Evolutionary conservation across 768 basidiomycete species (phyloP).

Genomic region (Mycena galopus): DNA sequence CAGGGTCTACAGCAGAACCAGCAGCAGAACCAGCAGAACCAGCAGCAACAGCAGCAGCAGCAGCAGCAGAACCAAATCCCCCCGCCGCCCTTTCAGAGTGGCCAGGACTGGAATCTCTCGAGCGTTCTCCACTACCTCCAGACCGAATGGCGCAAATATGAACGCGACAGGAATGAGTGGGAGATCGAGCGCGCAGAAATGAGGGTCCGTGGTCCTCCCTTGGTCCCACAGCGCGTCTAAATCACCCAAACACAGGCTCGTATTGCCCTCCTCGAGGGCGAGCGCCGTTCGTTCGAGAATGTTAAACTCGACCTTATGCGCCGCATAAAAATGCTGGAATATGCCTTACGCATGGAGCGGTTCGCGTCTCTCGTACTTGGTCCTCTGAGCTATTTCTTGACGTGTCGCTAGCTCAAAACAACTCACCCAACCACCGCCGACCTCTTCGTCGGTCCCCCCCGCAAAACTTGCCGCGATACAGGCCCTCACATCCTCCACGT

Average conservation of each 20-base stretch:
- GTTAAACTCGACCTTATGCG: conserved; percentile 95
- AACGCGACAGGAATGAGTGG: conserved; percentile 99
- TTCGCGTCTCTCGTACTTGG: conserved; percentile 54
- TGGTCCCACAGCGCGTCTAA: conserved; percentile 45
- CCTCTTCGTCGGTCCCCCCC: conserved; percentile 70
- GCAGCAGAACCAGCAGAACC: conserved; percentile 57
- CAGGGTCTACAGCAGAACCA: conserved; percentile 72
- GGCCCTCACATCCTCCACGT: conserved; percentile 59
- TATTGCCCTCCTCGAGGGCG: conserved; percentile 97
- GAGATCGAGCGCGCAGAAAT: conserved; percentile 99
- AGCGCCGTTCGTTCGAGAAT: conserved; percentile 97
- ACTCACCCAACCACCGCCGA: conserved; percentile 64
- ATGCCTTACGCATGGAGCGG: conserved; percentile 96
- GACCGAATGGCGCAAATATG: conserved; percentile 97
- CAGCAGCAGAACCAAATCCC: conserved; percentile 62
- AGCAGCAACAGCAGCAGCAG: conserved; percentile 68
- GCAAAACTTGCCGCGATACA: conserved; percentile 77
- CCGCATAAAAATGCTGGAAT: conserved; percentile 99
- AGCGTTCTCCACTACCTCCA: conserved; percentile 97
- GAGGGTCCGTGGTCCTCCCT: conserved; percentile 75
- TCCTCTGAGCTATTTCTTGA: conserved; percentile 45
- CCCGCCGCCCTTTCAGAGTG: conserved; percentile 37
- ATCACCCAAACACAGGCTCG: conserved; percentile 73
- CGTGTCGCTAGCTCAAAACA: conserved; percentile 81
- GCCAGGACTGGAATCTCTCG: conserved; percentile 91